These are phyloP conservation scores for Beauveria sp. DNA, from an alignment of 2,329 filamentous ascomycete species.

Conservation along the genomic window DNA sequence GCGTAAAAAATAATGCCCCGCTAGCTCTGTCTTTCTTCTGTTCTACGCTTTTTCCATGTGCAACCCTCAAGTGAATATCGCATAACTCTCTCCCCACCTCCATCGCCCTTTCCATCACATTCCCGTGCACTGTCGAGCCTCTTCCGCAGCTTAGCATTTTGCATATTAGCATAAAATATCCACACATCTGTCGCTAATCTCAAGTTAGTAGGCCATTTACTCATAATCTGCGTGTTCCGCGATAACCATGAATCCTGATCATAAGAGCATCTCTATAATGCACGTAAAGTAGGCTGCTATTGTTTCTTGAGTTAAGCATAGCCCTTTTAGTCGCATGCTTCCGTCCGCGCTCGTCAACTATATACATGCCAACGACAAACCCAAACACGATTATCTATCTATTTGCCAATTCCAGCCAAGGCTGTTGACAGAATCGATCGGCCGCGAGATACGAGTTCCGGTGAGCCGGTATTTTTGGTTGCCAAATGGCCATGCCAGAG, in stretches of 20 bases:
- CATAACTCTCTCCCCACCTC: background rate
- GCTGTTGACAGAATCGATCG: background rate
- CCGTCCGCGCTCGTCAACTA: background rate
- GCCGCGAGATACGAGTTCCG: background rate
- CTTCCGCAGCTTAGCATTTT: background rate
- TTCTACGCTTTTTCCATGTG: background rate
- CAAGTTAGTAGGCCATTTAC: too few species aligned
- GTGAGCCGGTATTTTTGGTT: background rate
- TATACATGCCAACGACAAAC: background rate
- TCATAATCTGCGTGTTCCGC: too few species aligned
- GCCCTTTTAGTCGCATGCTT: too few species aligned
- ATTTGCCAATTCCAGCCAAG: background rate
- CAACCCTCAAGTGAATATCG: background rate
- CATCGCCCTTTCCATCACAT: background rate
- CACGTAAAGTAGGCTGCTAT: background rate
- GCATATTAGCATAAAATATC: too few species aligned
- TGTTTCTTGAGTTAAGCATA: too few species aligned
- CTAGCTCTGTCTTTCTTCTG: background rate
- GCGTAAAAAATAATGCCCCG: background rate
- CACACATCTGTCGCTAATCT: too few species aligned
- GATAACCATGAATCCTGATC: background rate
- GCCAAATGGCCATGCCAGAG: background rate
- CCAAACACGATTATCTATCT: background rate
- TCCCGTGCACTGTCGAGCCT: background rate
- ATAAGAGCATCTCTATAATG: background rate